These are phyloP conservation scores for Kodamaea kaohsiungensis DNA, from an alignment of 805 yeast species.

Conservation along the genomic window DNA sequence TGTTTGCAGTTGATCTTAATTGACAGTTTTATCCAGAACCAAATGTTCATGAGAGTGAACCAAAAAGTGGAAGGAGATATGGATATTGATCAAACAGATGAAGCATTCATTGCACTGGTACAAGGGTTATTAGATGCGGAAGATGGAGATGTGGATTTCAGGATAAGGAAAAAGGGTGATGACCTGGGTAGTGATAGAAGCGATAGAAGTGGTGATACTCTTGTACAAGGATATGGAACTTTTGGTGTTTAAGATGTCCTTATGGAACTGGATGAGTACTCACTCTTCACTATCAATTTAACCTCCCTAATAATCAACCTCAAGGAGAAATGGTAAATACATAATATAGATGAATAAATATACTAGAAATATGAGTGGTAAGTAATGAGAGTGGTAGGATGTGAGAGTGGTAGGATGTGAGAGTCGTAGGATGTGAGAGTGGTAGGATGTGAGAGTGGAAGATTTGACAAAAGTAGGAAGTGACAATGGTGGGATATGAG, in stretches of 20 bases:
- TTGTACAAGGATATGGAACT: slow-evolving; percentile 1
- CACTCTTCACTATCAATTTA: no score
- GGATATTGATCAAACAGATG: neutral
- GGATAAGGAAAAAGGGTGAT: neutral
- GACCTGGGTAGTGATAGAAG: neutral
- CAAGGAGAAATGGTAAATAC: neutral
- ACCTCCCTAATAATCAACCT: neutral
- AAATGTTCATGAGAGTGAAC: slow-evolving; percentile 37
- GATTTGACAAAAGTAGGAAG: no score
- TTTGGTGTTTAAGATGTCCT: neutral
- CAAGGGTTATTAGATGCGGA: slow-evolving; percentile 1
- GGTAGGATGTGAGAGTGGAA: no score
- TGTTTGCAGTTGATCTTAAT: slow-evolving; percentile 71
- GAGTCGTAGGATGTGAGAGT: no score
- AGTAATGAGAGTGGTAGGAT: no score
- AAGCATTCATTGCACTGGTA: neutral
- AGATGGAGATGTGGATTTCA: neutral
- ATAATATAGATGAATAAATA: neutral
- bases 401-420: no score
- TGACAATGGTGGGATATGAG: no score
- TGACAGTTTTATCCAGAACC: slow-evolving; percentile 72
- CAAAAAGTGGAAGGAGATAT: slow-evolving; percentile 12
- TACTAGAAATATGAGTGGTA: neutral
- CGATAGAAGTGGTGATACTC: neutral
- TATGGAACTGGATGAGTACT: no score